Conservation (phyloP, 2,329 filamentous ascomycete species). For the Trichoderma semiorbis region DNA sequence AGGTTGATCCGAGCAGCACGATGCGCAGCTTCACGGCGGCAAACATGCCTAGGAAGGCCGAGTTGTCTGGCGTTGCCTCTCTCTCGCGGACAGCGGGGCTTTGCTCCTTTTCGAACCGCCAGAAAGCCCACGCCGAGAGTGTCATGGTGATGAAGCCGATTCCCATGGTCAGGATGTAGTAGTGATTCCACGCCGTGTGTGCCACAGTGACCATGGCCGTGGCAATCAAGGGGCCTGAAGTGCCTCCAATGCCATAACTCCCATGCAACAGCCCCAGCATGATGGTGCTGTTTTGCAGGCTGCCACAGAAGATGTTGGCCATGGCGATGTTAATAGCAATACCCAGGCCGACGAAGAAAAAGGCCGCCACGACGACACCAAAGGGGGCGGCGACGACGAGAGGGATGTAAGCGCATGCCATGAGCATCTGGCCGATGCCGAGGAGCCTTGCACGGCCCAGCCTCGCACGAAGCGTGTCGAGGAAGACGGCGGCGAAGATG, state of each 20-base stretch:
- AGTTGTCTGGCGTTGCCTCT: slow-evolving; percentile 23
- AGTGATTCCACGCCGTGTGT: slow-evolving; percentile 63
- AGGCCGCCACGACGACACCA: slow-evolving; percentile 61
- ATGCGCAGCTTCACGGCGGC: slow-evolving; percentile 50
- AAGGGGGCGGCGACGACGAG: slow-evolving; percentile 69
- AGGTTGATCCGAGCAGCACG: slow-evolving; percentile 71
- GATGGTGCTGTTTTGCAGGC: slow-evolving; percentile 50
- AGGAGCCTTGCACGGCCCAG: slow-evolving; percentile 65
- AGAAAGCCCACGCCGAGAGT: slow-evolving; percentile 65
- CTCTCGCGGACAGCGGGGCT: slow-evolving; percentile 35
- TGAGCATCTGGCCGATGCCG: slow-evolving; percentile 53
- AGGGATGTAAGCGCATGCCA: slow-evolving; percentile 60
- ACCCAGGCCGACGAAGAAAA: slow-evolving; percentile 63
- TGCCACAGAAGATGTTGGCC: slow-evolving; percentile 57
- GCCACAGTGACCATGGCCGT: slow-evolving; percentile 64
- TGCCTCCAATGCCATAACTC: slow-evolving; percentile 63
- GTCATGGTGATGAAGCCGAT: slow-evolving; percentile 55
- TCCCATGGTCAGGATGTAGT: slow-evolving; percentile 65
- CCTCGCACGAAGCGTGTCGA: slow-evolving; percentile 59
- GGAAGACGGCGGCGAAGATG: slow-evolving; percentile 65
- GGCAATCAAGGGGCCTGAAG: slow-evolving; percentile 67
- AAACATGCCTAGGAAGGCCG: slow-evolving; percentile 42
- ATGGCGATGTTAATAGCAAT: slow-evolving; percentile 55
- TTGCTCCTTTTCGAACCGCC: slow-evolving; percentile 62
- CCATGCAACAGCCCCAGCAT: slow-evolving; percentile 64